Base-by-base conservation (phyloP, 768 basidiomycete genomes). In the Chiua virens region DNA sequence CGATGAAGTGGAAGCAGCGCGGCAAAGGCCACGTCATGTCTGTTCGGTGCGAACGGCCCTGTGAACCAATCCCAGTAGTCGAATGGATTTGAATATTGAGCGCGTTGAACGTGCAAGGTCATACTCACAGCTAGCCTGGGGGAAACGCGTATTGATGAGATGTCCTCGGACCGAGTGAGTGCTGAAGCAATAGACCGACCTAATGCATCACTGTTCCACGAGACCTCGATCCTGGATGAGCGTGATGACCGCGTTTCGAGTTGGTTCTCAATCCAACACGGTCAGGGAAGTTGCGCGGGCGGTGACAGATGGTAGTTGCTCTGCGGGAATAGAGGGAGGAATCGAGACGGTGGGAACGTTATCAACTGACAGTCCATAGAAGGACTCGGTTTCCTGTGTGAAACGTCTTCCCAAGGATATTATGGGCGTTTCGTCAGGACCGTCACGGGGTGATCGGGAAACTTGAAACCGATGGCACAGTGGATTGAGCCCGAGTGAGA, bases 101-200 rank as follows among this genome's bases (percentile, higher is more conserved):
- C 13, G 25, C 13, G 27, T 22, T 39, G 17, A 4, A 23, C 18
- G 13, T 39, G 45, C 41, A 48, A 14, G 21, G 18, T 17, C 20
- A 28, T n/a, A n/a, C n/a, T n/a, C n/a, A n/a, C n/a, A n/a, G n/a
- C n/a, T 22, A 30, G 20, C 38, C 22, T 25, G 42, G 45, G 21
- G 47, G 54, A 39, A 40, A 47, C 17, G 28, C 11, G 40, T 18
- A 43, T 5, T 45, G 11, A 27, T 38, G 22, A 46, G 42, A 50
- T 45, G 45, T 50, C 52, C 52, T 59, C 54, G 59, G 61, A 65
- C 48, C 44, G 42, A 40, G 28, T 22, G 38, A 36, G 32, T n/a
- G 36, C 28, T 5, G 23, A 36, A n/a, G 18, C 22, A 38, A 25
- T 42, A 32, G 5, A 22, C 49, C 13, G 42, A 43, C 30, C 22